Percentiles rank a stretch among this genome's conserved stretches.
Evolutionary conservation across 2,329 filamentous ascomycete species (phyloP).

Genomic region (Cercospora sesami): DNA sequence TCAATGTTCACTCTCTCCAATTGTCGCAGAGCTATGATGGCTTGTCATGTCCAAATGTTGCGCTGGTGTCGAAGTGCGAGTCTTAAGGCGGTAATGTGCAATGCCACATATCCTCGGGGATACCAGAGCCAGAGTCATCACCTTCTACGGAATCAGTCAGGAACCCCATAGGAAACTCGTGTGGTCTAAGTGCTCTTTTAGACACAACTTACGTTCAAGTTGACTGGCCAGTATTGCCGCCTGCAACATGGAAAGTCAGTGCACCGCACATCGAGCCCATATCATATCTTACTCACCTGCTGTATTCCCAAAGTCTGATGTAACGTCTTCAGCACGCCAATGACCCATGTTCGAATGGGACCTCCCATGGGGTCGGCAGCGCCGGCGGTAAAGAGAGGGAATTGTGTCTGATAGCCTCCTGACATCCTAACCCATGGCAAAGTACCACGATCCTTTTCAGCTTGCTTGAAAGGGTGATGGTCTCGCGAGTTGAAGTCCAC

Average conservation of each 20-base stretch:
- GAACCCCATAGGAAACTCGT: neutral
- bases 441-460: slow-evolving; percentile 3
- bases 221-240: slow-evolving; percentile 19
- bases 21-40: neutral
- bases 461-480: slow-evolving; percentile 19
- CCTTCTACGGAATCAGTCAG: slow-evolving; percentile 20
- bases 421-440: slow-evolving; percentile 23
- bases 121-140: slow-evolving; percentile 19
- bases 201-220: slow-evolving; percentile 18
- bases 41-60: neutral
- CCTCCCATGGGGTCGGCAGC: slow-evolving; percentile 22
- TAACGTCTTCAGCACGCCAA: slow-evolving; percentile 17
- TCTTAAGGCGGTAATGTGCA: slow-evolving; percentile 16
- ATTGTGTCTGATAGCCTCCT: slow-evolving; percentile 19
- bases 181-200: neutral
- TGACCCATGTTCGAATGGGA: slow-evolving; percentile 17
- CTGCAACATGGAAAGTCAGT: slow-evolving; percentile 1
- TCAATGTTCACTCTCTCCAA: neutral
- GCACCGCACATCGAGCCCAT: neutral
- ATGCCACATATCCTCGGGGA: slow-evolving; percentile 23
- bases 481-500: slow-evolving; percentile 14
- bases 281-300: slow-evolving; percentile 7
- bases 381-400: slow-evolving; percentile 20
- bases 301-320: slow-evolving; percentile 15
- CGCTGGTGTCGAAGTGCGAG: neutral